A percentile compares a stretch with the other conserved stretches of the same genome.
Evolutionary conservation across 768 basidiomycete genomes (phyloP).

Genomic region (Hygrocybe punicea): DNA sequence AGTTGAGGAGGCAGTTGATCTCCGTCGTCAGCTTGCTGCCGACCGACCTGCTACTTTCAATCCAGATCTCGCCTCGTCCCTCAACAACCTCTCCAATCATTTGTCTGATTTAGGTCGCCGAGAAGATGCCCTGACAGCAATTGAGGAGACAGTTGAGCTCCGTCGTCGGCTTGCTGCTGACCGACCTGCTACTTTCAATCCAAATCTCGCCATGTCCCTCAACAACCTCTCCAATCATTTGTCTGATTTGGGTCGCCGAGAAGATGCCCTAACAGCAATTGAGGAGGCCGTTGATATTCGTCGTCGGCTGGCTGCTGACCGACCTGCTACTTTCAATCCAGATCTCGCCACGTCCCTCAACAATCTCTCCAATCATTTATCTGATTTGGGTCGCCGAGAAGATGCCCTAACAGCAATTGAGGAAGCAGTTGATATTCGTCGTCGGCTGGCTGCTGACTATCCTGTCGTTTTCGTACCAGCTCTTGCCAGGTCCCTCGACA

Average conservation of each 20-base stretch:
- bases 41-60: too few species aligned
- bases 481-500: too few species aligned
- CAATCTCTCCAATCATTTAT: not conserved
- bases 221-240: not conserved
- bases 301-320: not conserved
- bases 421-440: too few species aligned
- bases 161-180: not conserved
- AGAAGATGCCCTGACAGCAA: not conserved
- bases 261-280: not conserved
- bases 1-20: not conserved
- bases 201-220: not conserved
- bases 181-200: too few species aligned
- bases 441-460: too few species aligned
- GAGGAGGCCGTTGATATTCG: not conserved
- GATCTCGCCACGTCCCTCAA: not conserved
- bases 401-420: too few species aligned
- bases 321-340: not conserved
- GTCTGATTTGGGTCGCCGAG: not conserved
- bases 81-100: too few species aligned
- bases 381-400: not conserved
- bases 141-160: not conserved
- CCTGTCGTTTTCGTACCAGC: too few species aligned
- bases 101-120: not conserved
- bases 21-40: too few species aligned
- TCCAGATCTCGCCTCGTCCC: too few species aligned